A percentile compares a stretch with the other conserved stretches of the same genome.
phyloP scores from a whole-genome alignment of 2,329 filamentous ascomycete genomes.

The Fusarium heterosporum region DNA sequence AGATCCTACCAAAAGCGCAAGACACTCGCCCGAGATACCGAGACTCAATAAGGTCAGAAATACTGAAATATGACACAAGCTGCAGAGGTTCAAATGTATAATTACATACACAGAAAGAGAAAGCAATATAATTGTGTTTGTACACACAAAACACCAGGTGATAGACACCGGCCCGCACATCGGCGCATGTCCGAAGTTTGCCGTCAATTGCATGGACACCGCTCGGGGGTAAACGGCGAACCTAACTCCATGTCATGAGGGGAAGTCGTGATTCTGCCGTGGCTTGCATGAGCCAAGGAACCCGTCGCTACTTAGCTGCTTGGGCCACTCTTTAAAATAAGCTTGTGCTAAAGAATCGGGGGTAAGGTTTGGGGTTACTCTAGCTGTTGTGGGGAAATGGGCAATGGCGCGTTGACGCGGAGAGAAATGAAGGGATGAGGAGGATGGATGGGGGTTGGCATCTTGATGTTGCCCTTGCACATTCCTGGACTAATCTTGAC shows the following conservation, averaged over 20 bases:
- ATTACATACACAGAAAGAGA: neutral
- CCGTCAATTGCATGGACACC: neutral
- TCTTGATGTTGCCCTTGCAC: neutral
- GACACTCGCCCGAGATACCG: conserved; percentile 19
- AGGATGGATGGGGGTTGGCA: conserved; percentile 3
- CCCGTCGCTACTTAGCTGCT: neutral
- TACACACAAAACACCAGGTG: neutral
- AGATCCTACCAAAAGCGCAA: neutral
- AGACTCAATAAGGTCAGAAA: neutral
- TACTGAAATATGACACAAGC: neutral
- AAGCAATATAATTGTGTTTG: neutral
- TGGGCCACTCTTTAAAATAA: conserved; percentile 12
- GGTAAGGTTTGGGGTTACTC: conserved; percentile 20
- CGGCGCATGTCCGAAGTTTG: neutral
- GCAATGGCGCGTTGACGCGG: neutral
- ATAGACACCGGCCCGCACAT: neutral
- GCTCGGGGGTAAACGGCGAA: neutral
- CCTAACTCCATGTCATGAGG: neutral
- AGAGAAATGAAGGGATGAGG: neutral
- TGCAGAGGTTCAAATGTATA: neutral
- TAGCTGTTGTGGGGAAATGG: conserved; percentile 21
- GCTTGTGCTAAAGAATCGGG: conserved; percentile 21
- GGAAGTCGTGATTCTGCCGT: neutral
- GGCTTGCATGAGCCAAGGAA: conserved; percentile 13
- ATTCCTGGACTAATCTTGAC: neutral